Conservation (phyloP, 2,329 filamentous ascomycete species). For the Thermoascus crustaceus region DNA sequence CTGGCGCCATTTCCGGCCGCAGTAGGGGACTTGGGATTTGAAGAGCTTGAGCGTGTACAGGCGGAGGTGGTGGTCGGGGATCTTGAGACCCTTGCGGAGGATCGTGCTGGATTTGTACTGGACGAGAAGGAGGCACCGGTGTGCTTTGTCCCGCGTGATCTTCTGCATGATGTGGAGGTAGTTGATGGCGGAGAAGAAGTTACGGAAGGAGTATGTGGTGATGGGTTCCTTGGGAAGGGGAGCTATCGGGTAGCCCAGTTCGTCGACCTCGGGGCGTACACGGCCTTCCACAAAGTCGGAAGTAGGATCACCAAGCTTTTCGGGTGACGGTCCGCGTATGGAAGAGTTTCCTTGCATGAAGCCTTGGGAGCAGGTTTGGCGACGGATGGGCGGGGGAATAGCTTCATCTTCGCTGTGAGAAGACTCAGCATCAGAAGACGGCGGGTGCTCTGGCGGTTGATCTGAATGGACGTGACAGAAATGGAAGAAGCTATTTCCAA, state of each 20-base stretch:
- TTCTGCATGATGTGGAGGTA: slow-evolving; percentile 96
- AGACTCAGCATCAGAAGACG: slow-evolving; percentile 27
- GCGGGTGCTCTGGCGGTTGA: slow-evolving; percentile 38
- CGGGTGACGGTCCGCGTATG: slow-evolving; percentile 18
- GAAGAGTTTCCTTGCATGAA: slow-evolving; percentile 18
- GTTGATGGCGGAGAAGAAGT: slow-evolving; percentile 93
- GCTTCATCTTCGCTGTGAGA: slow-evolving; percentile 59
- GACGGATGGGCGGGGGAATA: slow-evolving; percentile 70
- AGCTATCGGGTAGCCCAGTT: slow-evolving; percentile 70
- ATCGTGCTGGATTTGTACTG: slow-evolving; percentile 93
- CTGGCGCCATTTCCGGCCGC: slow-evolving; percentile 95
- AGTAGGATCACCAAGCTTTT: slow-evolving; percentile 13
- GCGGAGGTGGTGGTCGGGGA: slow-evolving; percentile 77
- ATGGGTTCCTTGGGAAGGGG: slow-evolving; percentile 63
- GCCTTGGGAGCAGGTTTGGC: slow-evolving; percentile 45
- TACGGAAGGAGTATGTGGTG: slow-evolving; percentile 83
- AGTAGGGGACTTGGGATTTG: slow-evolving; percentile 98
- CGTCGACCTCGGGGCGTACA: slow-evolving; percentile 60
- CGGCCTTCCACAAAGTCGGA: slow-evolving; percentile 18
- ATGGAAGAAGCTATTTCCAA: slow-evolving; percentile 65
- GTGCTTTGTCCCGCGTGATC: slow-evolving; percentile 89
- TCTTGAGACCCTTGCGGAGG: slow-evolving; percentile 80
- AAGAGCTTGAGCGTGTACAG: slow-evolving; percentile 96
- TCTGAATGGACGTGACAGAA: slow-evolving; percentile 72
- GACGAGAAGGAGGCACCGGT: slow-evolving; percentile 86